Conservation (phyloP, 2,329 filamentous ascomycete species). For the Dactylellina parvicollis region DNA sequence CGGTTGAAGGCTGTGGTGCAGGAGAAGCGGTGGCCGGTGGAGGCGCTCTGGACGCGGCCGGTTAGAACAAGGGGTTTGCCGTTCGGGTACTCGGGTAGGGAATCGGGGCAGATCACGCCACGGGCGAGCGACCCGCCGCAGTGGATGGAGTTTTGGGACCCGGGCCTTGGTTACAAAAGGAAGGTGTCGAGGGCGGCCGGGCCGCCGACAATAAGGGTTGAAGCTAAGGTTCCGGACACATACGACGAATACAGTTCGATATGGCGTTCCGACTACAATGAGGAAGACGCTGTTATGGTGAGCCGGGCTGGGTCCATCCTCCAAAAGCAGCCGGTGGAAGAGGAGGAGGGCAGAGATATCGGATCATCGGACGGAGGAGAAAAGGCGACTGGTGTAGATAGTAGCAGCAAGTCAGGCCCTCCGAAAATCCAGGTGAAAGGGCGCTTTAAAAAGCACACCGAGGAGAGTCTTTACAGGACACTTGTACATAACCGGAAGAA, state of each 20-base stretch:
- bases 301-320: constrained; percentile 2
- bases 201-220: not conserved
- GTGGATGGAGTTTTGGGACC: constrained; percentile 25
- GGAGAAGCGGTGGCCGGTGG: constrained; percentile 49
- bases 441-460: constrained; percentile 9
- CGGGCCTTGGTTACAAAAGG: constrained; percentile 1
- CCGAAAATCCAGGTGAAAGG: not conserved
- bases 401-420: not conserved
- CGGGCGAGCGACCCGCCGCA: constrained; percentile 7
- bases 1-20: constrained; percentile 40
- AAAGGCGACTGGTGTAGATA: not conserved
- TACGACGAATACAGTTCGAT: constrained; percentile 33
- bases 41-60: constrained; percentile 35
- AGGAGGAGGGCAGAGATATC: not conserved
- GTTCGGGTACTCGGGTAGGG: constrained; percentile 34
- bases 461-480: constrained; percentile 23
- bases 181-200: not conserved
- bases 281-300: constrained; percentile 22
- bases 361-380: no score
- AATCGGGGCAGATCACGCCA: constrained; percentile 23
- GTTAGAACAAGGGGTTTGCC: constrained; percentile 22
- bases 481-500: constrained; percentile 41
- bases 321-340: not conserved
- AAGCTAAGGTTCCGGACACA: constrained; percentile 8
- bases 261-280: not conserved